phyloP scores from a whole-genome alignment of 345 rosid genomes.

The Abelmoschus esculentus region DNA sequence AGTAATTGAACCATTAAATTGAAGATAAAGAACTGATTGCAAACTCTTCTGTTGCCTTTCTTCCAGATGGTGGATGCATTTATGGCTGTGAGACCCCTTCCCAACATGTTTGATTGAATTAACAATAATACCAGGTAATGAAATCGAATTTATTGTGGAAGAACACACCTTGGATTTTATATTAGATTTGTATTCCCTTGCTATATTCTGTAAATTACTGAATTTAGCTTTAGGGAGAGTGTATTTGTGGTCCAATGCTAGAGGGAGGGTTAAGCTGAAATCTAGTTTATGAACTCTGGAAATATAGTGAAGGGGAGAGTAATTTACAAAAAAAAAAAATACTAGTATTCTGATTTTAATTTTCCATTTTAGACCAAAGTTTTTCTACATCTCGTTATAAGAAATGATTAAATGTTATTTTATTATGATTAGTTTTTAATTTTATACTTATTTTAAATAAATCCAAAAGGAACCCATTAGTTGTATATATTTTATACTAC shows the following conservation, averaged over 20 bases:
- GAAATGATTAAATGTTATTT: neutral
- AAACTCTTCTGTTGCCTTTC: neutral
- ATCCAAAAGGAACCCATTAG: no score
- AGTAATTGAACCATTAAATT: neutral
- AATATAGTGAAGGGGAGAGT: neutral
- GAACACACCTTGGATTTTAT: neutral
- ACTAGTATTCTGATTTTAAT: neutral
- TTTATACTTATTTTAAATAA: neutral
- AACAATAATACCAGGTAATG: neutral
- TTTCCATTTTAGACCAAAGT: neutral
- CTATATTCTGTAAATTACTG: neutral
- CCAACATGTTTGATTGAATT: slow-evolving; percentile 60
- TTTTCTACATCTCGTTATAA: neutral
- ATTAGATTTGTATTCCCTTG: neutral
- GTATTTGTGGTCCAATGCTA: neutral
- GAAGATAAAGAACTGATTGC: neutral
- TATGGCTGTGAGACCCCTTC: slow-evolving; percentile 90
- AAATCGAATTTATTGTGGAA: neutral
- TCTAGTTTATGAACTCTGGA: neutral
- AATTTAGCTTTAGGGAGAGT: neutral
- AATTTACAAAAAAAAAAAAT: neutral
- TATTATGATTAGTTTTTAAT: neutral
- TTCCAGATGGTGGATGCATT: slow-evolving; percentile 90
- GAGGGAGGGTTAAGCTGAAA: neutral
- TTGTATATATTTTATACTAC: no score